These are phyloP conservation scores for Citrus inodora DNA, from an alignment of 345 rosid species.

Conservation along the genomic window DNA sequence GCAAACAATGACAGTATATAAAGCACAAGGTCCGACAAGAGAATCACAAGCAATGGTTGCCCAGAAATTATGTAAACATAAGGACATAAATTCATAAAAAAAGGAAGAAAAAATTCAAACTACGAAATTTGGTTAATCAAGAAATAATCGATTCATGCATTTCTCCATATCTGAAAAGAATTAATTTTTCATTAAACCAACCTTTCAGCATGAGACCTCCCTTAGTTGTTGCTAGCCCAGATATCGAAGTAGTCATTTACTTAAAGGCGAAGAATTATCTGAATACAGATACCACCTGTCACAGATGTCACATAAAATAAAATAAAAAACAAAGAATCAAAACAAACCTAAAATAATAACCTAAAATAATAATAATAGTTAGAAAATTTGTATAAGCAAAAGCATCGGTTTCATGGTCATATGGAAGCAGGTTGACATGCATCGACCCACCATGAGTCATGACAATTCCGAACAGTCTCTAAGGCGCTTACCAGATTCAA, in stretches of 20 bases:
- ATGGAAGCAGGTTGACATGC: background rate
- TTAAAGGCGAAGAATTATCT: background rate
- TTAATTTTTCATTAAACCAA: background rate
- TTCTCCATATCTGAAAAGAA: background rate
- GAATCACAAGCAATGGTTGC: background rate
- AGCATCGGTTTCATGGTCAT: too few relatives aligned
- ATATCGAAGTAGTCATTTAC: background rate
- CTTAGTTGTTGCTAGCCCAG: background rate
- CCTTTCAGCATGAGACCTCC: constrained; percentile 18
- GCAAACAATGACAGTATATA: background rate
- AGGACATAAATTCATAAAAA: background rate
- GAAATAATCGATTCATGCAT: background rate
- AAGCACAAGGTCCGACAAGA: background rate
- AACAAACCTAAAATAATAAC: background rate
- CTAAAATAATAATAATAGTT: background rate
- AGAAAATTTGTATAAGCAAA: background rate
- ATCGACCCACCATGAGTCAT: background rate
- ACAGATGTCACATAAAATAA: background rate
- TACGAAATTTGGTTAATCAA: background rate
- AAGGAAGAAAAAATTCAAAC: background rate
- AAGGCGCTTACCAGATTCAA: background rate
- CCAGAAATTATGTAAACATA: background rate
- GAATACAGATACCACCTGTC: background rate
- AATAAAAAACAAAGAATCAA: background rate
- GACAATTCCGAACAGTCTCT: background rate